These are phyloP conservation scores for Acanthamoeba healyi DNA, from an alignment of 208 protist species.

Conservation along the genomic window DNA sequence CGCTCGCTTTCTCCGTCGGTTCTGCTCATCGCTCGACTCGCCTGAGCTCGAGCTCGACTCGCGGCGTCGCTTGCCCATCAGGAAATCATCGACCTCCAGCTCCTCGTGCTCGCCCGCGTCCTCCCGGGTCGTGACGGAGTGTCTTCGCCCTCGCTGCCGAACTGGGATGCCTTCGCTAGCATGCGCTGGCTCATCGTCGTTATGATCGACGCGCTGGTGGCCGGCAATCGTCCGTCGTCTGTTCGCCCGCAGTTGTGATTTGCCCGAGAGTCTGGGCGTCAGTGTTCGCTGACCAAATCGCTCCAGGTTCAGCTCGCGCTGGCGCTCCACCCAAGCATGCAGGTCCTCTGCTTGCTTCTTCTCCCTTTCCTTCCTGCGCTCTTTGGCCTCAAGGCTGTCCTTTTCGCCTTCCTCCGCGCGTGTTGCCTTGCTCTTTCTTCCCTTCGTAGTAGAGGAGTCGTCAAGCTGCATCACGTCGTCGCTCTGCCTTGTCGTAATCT, in stretches of 20 bases:
- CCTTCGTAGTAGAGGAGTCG: no score
- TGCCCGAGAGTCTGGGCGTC: neutral
- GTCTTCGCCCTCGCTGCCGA: neutral
- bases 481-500: no score
- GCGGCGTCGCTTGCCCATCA: neutral
- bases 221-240: neutral
- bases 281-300: conserved; percentile 14
- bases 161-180: neutral
- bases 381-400: neutral
- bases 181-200: no score
- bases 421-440: neutral
- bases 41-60: no score
- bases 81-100: neutral
- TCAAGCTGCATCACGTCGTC: no score
- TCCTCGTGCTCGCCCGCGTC: neutral
- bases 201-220: neutral
- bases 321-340: neutral
- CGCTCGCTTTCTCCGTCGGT: neutral
- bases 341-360: neutral
- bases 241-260: neutral
- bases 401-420: neutral
- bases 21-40: no score
- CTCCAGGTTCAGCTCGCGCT: neutral
- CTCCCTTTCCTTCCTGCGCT: neutral
- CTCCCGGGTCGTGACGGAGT: neutral